Conservation (phyloP, 371 early-diverging fungal genomes). For the Batrachochytrium dendrobatidis region DNA sequence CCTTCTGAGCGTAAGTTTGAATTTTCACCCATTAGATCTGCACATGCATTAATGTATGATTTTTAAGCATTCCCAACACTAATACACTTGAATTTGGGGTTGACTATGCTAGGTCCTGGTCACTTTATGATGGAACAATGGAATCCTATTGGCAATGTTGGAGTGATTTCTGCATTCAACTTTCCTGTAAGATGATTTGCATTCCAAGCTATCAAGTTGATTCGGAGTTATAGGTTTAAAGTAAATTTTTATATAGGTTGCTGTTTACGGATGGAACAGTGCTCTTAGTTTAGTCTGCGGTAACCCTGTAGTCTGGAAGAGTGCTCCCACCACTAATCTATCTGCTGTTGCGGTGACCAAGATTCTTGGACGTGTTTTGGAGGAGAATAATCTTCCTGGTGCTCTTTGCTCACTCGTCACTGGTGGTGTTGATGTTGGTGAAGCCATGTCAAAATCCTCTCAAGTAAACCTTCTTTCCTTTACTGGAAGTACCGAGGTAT, state of each 20-base stretch:
- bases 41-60: neutral
- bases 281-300: slow-evolving; percentile 88
- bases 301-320: slow-evolving; percentile 84
- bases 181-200: slow-evolving; percentile 22
- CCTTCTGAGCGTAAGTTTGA: slow-evolving; percentile 70
- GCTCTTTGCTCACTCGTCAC: slow-evolving; percentile 82
- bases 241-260: slow-evolving; percentile 8
- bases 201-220: neutral
- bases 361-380: slow-evolving; percentile 77
- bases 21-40: neutral
- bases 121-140: slow-evolving; percentile 95
- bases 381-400: slow-evolving; percentile 76
- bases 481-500: slow-evolving; percentile 11
- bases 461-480: slow-evolving; percentile 39
- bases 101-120: slow-evolving; percentile 67
- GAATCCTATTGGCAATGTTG: slow-evolving; percentile 91
- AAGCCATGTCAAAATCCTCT: slow-evolving; percentile 62
- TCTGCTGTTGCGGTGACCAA: slow-evolving; percentile 84
- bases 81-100: too few species aligned
- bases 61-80: too few species aligned
- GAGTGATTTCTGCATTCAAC: slow-evolving; percentile 87
- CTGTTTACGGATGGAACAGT: slow-evolving; percentile 88
- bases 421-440: slow-evolving; percentile 86
- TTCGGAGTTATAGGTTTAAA: neutral
- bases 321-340: slow-evolving; percentile 85